Conservation (phyloP, 805 yeast genomes). For the Sungouiozyma ichnusensis region DNA sequence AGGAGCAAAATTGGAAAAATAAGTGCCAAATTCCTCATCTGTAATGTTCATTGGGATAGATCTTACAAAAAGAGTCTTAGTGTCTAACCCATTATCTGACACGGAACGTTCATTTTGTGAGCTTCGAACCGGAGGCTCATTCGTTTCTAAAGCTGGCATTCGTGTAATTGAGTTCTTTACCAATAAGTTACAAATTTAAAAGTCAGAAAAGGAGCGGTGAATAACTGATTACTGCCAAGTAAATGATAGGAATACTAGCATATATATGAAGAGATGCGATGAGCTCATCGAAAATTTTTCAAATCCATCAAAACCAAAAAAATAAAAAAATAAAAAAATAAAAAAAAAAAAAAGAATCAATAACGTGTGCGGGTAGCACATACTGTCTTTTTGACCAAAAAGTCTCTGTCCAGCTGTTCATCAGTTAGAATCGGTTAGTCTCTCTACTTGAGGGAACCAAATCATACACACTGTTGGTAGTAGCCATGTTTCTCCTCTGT, state of each 20-base stretch:
- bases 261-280: constrained; percentile 13
- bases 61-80: constrained; percentile 70
- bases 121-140: constrained; percentile 2
- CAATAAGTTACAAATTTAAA: too few species aligned
- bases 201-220: too few species aligned
- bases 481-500: constrained; percentile 40
- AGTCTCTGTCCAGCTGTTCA: too few species aligned
- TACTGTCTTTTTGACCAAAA: too few species aligned
- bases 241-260: too few species aligned
- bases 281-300: constrained; percentile 25
- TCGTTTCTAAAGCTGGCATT: not conserved
- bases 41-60: constrained; percentile 74
- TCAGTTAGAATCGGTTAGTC: too few species aligned
- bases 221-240: too few species aligned
- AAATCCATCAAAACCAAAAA: not conserved
- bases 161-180: too few species aligned
- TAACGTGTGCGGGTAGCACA: not conserved
- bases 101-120: not conserved
- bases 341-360: not conserved
- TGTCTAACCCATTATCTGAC: constrained; percentile 27
- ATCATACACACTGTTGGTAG: constrained; percentile 44
- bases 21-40: constrained; percentile 69
- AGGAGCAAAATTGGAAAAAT: constrained; percentile 86
- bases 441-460: too few species aligned
- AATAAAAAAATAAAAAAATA: not conserved